phyloP scores from a whole-genome alignment of 2,329 filamentous ascomycete species.

The Ophiosphaerella herpotricha region DNA sequence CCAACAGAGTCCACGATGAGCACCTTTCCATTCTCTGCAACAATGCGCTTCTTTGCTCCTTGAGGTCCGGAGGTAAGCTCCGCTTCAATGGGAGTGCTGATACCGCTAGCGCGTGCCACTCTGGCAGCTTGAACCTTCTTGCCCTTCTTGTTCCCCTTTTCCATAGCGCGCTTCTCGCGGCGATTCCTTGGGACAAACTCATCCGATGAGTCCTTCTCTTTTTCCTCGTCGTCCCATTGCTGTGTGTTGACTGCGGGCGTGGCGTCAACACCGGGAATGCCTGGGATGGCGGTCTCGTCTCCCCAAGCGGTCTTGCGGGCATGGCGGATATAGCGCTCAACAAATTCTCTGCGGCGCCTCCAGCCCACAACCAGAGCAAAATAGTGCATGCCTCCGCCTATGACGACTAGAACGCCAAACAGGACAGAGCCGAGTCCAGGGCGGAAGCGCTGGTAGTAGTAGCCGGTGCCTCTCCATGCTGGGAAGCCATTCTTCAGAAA shows the following conservation, averaged over 20 bases:
- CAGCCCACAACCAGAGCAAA: constrained; percentile 81
- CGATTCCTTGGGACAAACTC: constrained; percentile 71
- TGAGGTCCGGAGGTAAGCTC: constrained; percentile 62
- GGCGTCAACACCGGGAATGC: constrained; percentile 64
- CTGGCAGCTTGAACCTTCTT: constrained; percentile 58
- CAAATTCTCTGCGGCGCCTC: constrained; percentile 88
- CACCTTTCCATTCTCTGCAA: constrained; percentile 93
- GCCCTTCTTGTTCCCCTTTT: constrained; percentile 75
- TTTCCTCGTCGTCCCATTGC: constrained; percentile 34
- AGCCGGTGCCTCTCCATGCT: constrained; percentile 94
- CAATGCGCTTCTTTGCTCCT: constrained; percentile 82
- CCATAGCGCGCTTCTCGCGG: constrained; percentile 84
- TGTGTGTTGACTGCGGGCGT: constrained; percentile 24
- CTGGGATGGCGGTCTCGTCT: constrained; percentile 68
- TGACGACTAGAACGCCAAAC: constrained; percentile 76
- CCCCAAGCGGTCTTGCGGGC: constrained; percentile 90
- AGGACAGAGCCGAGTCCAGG: constrained; percentile 88
- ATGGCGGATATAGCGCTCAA: constrained; percentile 88
- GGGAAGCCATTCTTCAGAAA: constrained; percentile 94
- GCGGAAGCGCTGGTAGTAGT: constrained; percentile 95
- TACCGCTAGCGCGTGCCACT: constrained; percentile 58
- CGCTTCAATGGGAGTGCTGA: constrained; percentile 61
- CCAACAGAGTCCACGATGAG: constrained; percentile 89
- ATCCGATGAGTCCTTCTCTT: constrained; percentile 51
- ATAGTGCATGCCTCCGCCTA: constrained; percentile 88